phyloP scores from a whole-genome alignment of 2,329 filamentous ascomycete genomes.

The Venturia aucupariae region DNA sequence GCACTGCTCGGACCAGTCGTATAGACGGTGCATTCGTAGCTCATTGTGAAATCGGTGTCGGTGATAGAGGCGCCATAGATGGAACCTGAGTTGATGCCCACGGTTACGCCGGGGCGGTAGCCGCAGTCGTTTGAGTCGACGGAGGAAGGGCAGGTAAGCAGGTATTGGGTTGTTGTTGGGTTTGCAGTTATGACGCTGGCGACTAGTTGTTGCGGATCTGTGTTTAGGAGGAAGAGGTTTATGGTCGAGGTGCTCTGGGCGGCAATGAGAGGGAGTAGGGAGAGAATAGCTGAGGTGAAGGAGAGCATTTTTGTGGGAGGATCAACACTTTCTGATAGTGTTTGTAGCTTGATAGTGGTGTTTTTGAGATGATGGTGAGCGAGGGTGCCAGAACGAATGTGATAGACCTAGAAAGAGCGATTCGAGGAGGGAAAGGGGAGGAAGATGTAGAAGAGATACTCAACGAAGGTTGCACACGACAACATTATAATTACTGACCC shows the following conservation, averaged over 20 bases:
- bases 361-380: neutral
- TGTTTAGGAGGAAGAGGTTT: conserved; percentile 10
- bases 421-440: neutral
- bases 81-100: conserved; percentile 15
- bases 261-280: neutral
- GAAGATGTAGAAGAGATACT: neutral
- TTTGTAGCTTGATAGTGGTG: neutral
- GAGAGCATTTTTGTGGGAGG: neutral
- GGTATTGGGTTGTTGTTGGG: conserved; percentile 11
- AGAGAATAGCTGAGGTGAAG: neutral
- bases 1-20: conserved; percentile 14
- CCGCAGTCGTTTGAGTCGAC: conserved; percentile 14
- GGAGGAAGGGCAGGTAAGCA: conserved; percentile 13
- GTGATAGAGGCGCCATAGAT: conserved; percentile 10
- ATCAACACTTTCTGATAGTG: neutral
- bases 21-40: conserved; percentile 18
- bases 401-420: neutral
- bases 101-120: conserved; percentile 15
- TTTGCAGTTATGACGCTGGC: conserved; percentile 14
- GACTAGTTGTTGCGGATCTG: conserved; percentile 13
- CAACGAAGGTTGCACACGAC: neutral
- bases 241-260: conserved; percentile 8
- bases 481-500: neutral
- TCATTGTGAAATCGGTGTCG: conserved; percentile 18
- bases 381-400: neutral